Conservation (phyloP, 257 asterid genomes). For the Solanum dulcamara region DNA sequence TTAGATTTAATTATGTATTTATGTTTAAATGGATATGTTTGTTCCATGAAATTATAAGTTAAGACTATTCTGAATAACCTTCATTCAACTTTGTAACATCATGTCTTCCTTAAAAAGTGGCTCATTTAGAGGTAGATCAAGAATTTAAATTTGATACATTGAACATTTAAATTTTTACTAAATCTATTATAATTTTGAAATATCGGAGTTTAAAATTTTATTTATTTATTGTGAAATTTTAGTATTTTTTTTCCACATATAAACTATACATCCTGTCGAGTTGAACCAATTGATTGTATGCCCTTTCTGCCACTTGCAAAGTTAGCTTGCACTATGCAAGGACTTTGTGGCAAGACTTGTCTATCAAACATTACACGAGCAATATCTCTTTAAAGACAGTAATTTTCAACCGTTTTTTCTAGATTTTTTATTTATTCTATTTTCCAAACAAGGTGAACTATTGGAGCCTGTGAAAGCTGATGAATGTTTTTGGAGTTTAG, state of each 20-base stretch:
- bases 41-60: too few species aligned
- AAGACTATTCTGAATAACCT: too few species aligned
- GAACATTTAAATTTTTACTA: neutral
- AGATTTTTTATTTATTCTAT: neutral
- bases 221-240: too few species aligned
- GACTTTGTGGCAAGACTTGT: neutral
- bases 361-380: neutral
- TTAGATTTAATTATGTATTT: too few species aligned
- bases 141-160: neutral
- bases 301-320: neutral
- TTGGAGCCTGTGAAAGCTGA: conserved; percentile 52
- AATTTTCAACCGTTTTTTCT: neutral
- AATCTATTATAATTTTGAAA: neutral
- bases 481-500: conserved; percentile 87
- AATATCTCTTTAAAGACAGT: neutral
- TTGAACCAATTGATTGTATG: neutral
- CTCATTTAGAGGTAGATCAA: fast-evolving
- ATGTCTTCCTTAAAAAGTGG: neutral
- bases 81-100: neutral
- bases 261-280: neutral
- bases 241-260: neutral
- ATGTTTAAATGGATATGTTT: too few species aligned
- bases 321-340: neutral
- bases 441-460: conserved; percentile 31
- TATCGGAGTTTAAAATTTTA: neutral